phyloP scores from a whole-genome alignment of 2,329 filamentous ascomycete species.

The Ophiostoma quercus region DNA sequence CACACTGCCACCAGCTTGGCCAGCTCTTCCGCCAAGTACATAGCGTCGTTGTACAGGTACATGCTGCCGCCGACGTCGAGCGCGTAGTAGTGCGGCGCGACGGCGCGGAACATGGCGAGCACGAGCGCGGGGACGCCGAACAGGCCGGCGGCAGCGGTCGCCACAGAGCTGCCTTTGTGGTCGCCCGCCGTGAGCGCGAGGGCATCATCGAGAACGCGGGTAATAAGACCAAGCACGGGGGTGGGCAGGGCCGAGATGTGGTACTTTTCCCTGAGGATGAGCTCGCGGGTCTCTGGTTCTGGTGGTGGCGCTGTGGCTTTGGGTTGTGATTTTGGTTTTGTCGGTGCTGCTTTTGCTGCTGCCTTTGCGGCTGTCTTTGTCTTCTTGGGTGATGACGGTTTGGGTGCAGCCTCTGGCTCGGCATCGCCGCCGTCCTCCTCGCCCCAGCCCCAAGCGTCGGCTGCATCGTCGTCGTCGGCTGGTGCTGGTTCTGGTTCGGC shows the following conservation, averaged over 20 bases:
- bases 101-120: constrained; percentile 72
- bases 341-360: background rate
- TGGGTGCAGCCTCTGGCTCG: background rate
- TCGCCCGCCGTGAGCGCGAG: constrained; percentile 49
- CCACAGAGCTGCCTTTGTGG: constrained; percentile 52
- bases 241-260: constrained; percentile 84
- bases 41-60: constrained; percentile 64
- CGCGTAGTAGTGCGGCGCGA: constrained; percentile 69
- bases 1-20: constrained; percentile 46
- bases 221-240: constrained; percentile 64
- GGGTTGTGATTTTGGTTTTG: constrained; percentile 8
- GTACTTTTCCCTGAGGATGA: constrained; percentile 80
- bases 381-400: background rate
- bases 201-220: constrained; percentile 55
- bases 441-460: constrained; percentile 82
- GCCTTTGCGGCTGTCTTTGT: constrained; percentile 16
- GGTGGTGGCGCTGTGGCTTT: background rate
- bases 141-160: constrained; percentile 62
- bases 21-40: constrained; percentile 57
- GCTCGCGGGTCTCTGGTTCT: constrained; percentile 48
- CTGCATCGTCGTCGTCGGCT: constrained; percentile 37
- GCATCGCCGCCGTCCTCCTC: constrained; percentile 50
- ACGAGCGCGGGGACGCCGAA: constrained; percentile 67
- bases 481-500: background rate
- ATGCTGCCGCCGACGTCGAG: constrained; percentile 58